These are phyloP conservation scores for Clausena lansium DNA, from an alignment of 345 rosid genomes.

Conservation along the genomic window DNA sequence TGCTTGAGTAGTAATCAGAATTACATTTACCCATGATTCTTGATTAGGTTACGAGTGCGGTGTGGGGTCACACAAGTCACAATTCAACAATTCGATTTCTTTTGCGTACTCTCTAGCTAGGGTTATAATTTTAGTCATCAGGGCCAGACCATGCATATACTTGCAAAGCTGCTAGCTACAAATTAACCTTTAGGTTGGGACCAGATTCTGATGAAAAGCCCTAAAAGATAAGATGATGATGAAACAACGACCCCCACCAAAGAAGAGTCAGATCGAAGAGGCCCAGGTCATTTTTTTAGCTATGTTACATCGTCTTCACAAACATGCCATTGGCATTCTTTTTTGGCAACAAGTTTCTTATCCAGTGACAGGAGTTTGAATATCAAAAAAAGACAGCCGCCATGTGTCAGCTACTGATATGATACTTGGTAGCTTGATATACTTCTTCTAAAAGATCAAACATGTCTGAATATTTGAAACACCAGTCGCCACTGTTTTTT, in stretches of 20 bases:
- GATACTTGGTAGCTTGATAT: not conserved
- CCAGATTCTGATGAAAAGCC: not conserved
- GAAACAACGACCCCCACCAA: not conserved
- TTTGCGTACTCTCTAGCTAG: not conserved
- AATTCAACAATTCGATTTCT: not conserved
- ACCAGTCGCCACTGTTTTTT: not conserved
- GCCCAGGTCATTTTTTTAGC: too few species aligned
- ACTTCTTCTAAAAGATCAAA: constrained; percentile 16
- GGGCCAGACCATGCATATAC: not conserved
- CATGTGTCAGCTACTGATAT: not conserved
- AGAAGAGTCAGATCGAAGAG: not conserved
- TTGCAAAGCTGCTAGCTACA: not conserved
- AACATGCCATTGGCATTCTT: not conserved
- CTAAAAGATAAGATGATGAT: not conserved
- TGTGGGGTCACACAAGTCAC: not conserved
- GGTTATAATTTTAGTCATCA: not conserved
- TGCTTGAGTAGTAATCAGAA: not conserved
- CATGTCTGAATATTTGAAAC: constrained; percentile 52
- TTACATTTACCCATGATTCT: not conserved
- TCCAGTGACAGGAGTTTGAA: not conserved
- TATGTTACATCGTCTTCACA: not conserved
- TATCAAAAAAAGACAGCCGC: not conserved
- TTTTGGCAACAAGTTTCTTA: not conserved
- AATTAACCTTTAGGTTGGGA: not conserved
- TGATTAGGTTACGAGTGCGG: not conserved